Conservation (phyloP, 805 yeast species). For the Starmerella floris region DNA sequence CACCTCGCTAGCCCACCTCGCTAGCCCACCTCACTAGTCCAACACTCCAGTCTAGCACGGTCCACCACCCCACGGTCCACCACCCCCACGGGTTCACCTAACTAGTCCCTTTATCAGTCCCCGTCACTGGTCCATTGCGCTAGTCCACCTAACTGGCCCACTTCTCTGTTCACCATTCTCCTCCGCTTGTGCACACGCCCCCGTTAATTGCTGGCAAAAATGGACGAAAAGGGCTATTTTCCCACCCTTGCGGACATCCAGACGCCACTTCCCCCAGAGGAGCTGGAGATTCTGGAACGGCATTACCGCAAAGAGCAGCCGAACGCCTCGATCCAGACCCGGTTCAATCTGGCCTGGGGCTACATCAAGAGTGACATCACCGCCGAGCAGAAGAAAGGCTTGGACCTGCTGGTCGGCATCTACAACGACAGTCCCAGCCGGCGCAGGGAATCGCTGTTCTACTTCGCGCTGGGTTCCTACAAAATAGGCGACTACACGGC, state of each 20-base stretch:
- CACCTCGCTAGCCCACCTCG: too few species aligned
- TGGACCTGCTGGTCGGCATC: constrained; percentile 44
- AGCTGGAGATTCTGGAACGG: constrained; percentile 57
- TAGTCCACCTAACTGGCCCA: too few species aligned
- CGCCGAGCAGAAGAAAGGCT: constrained; percentile 64
- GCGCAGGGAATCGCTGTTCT: constrained; percentile 80
- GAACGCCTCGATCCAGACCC: constrained; percentile 63
- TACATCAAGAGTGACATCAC: constrained; percentile 55
- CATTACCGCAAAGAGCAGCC: constrained; percentile 77
- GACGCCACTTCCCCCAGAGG: constrained; percentile 52
- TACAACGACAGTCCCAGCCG: constrained; percentile 69
- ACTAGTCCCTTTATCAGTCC: too few species aligned
- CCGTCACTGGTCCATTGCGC: too few species aligned
- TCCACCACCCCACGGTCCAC: too few species aligned
- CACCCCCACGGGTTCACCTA: too few species aligned
- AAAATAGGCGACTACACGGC: constrained; percentile 78
- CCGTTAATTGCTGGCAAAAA: too few species aligned
- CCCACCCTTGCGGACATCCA: constrained; percentile 21
- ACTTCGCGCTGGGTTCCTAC: constrained; percentile 73
- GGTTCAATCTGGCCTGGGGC: constrained; percentile 95
- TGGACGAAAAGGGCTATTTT: constrained; percentile 12
- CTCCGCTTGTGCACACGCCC: too few species aligned
- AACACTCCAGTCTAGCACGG: too few species aligned
- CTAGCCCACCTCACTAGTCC: too few species aligned
- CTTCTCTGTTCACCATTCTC: too few species aligned